Base-by-base conservation (phyloP, 805 yeast genomes). In the Sugiyamaella qingdaonensis region DNA sequence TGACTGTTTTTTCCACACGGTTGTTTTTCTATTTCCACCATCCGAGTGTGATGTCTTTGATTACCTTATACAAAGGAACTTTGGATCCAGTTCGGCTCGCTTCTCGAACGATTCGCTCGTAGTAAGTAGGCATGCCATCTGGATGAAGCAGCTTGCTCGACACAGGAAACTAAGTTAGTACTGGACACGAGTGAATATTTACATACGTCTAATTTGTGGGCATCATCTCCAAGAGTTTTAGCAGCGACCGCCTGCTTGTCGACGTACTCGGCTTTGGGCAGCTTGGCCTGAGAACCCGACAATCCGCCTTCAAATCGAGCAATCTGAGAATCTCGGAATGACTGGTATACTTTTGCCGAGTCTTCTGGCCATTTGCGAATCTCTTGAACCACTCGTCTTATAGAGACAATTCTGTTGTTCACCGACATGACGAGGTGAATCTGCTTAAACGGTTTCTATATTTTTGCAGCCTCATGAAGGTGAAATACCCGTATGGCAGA, bases 61-160 rank as follows among this genome's bases (percentile, higher is more conserved):
- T 63, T 18, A 94, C 95, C 37, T 81, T 71, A 50, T 78, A 66
- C 49, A 85, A 68, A n/a, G 67, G 53, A 13, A 79, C 77, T 68
- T 87, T 95, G 67, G 80, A 84, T 63, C 78, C 77, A 62, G 84
- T 83, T 21, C 92, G 91, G 54, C 77, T 74, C 41, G 90, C 78
- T 66, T 88, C 95, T 27, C 77, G 75, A 69, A 85, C 59, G 50
- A 90, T 74, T 63, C 94, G 77, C 39, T 76, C 78, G 64, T 90
- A 90, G 65, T 90, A 90, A 46, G 76, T 68, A 2, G 95, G 89
- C 68, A 88, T 87, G 1, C 96, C 96, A 62, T 84, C 83, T n/a
- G 97, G 97, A 59, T 69, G 75, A 62, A 80, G 69, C 58, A 90
- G 69, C 64, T 85, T 85, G 43, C 81, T 85, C 52, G 62, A 49